Percentiles rank a stretch among this genome's conserved stretches.
Conservation (phyloP, 805 yeast genomes). For the Ascoidea rubescens region DNA sequence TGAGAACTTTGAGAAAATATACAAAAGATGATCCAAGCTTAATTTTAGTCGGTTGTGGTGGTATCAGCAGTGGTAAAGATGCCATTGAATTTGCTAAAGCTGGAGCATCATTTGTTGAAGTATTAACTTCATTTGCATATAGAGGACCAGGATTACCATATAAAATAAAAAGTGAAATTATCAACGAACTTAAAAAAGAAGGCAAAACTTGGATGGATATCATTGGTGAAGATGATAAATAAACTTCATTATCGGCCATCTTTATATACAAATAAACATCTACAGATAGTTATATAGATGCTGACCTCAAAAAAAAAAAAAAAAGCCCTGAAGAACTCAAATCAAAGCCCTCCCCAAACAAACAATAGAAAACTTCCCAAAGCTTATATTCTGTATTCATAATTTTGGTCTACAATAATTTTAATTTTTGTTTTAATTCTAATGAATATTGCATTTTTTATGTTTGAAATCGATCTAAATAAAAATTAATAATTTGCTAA, state of each 20-base stretch:
- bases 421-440: too few species aligned
- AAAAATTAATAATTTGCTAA: too few species aligned
- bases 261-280: too few species aligned
- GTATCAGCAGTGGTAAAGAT: slow-evolving; percentile 76
- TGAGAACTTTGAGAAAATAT: slow-evolving; percentile 56
- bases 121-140: slow-evolving; percentile 85
- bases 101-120: slow-evolving; percentile 81
- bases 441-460: too few species aligned
- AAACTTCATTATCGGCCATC: background rate
- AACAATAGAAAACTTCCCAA: too few species aligned
- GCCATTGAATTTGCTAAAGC: slow-evolving; percentile 87
- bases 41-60: slow-evolving; percentile 88
- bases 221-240: slow-evolving; percentile 45
- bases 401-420: too few species aligned
- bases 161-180: slow-evolving; percentile 44
- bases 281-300: too few species aligned
- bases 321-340: too few species aligned
- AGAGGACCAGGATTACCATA: slow-evolving; percentile 79
- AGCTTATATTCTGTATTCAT: too few species aligned
- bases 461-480: too few species aligned
- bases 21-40: slow-evolving; percentile 54
- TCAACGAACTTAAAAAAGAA: slow-evolving; percentile 46
- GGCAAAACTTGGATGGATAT: slow-evolving; percentile 80
- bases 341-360: too few species aligned
- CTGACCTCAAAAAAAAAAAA: too few species aligned